Evolutionary conservation across 2,329 filamentous ascomycete genomes (phyloP).

Genomic region (Cladorrhinum sp.): DNA sequence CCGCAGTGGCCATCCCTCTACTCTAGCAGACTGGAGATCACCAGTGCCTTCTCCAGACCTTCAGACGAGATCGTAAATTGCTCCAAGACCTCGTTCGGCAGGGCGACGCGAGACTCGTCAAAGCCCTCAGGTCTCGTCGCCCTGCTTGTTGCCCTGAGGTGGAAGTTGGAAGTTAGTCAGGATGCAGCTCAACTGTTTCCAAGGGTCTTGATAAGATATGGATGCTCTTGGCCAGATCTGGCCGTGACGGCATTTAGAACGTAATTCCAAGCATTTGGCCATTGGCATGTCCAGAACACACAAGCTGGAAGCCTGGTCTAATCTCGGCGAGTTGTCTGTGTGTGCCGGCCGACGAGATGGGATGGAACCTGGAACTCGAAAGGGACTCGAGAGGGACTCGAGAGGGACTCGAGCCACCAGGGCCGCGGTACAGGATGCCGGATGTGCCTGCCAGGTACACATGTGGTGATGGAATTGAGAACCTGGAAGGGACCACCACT

Average conservation of each 20-base stretch:
- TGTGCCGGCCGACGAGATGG: no score
- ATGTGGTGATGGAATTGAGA: no score
- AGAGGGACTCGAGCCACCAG: no score
- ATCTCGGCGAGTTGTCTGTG: no score
- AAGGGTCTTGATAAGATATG: neutral
- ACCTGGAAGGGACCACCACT: no score
- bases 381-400: no score
- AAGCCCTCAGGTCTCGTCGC: neutral
- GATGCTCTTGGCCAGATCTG: neutral
- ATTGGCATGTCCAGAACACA: no score
- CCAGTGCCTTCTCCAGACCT: neutral
- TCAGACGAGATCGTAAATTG: constrained; percentile 3
- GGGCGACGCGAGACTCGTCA: neutral
- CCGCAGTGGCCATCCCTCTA: neutral
- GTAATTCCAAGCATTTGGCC: no score
- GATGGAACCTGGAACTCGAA: neutral
- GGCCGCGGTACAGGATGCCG: no score
- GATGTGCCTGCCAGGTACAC: no score
- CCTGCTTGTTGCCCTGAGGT: neutral
- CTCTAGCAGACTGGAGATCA: neutral
- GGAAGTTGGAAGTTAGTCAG: neutral
- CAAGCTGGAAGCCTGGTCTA: no score
- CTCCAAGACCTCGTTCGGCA: constrained; percentile 5
- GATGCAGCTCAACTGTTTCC: neutral
- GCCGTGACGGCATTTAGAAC: neutral